phyloP scores from a whole-genome alignment of 2,329 filamentous ascomycete species.

The Zymoseptoria passerinii region DNA sequence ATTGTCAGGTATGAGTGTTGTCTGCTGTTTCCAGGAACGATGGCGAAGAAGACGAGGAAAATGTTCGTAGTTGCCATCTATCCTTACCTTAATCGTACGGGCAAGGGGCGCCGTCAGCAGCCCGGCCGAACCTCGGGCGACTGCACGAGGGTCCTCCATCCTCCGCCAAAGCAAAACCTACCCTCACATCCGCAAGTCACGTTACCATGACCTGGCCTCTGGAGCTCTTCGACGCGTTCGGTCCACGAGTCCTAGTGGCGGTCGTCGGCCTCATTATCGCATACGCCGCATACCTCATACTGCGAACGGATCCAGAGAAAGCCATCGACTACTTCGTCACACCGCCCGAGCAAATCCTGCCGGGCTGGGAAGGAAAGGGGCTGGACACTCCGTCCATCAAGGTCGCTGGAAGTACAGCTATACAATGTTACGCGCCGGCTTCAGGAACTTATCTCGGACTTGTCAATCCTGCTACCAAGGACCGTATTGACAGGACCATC shows the following conservation, averaged over 20 bases:
- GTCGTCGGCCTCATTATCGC: conserved; percentile 4
- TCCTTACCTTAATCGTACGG: too few relatives aligned
- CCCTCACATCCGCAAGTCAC: neutral
- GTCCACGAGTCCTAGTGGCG: conserved; percentile 7
- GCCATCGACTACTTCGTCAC: conserved; percentile 32
- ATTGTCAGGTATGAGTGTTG: conserved; percentile 33
- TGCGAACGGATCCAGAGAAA: conserved; percentile 11
- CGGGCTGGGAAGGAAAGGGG: conserved; percentile 46
- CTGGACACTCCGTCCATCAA: conserved; percentile 56
- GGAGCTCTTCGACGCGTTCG: conserved; percentile 1
- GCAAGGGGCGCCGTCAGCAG: neutral
- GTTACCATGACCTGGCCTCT: conserved; percentile 6
- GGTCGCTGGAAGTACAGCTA: conserved; percentile 55
- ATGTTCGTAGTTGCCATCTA: neutral
- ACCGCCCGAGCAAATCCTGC: conserved; percentile 51
- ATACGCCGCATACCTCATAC: conserved; percentile 5
- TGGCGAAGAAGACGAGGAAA: neutral
- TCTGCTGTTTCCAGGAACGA: neutral
- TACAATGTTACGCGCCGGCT: conserved; percentile 83
- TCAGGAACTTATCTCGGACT: conserved; percentile 76
- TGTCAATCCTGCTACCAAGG: conserved; percentile 66
- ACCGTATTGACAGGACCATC: conserved; percentile 72
- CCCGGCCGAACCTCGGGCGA: neutral
- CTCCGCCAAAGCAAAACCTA: neutral
- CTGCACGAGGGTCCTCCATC: neutral